phyloP scores from a whole-genome alignment of 345 rosid species.

The Eucalyptus polybractea region DNA sequence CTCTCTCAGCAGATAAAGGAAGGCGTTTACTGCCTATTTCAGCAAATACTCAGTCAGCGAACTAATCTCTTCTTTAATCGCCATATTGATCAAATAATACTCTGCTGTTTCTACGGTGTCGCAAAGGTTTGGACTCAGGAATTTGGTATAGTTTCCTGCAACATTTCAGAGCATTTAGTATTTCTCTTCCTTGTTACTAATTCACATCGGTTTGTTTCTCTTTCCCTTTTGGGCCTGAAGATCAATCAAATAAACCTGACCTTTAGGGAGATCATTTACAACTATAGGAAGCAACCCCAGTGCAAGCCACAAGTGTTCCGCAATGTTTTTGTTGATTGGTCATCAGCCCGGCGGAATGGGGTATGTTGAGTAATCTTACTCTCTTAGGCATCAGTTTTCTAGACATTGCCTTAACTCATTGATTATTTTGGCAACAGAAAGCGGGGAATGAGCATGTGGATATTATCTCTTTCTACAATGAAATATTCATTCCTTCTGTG shows the following conservation, averaged over 20 bases:
- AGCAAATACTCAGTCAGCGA: constrained; percentile 49
- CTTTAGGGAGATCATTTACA: constrained; percentile 69
- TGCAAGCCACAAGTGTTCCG: constrained; percentile 89
- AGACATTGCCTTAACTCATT: neutral
- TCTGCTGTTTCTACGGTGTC: constrained; percentile 77
- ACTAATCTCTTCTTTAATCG: constrained; percentile 65
- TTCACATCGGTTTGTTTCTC: neutral
- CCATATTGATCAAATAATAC: constrained; percentile 80
- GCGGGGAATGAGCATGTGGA: constrained; percentile 82
- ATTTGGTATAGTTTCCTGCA: neutral
- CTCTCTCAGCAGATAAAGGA: constrained; percentile 64
- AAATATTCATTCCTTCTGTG: constrained; percentile 66
- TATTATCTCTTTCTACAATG: constrained; percentile 88
- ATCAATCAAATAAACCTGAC: constrained; percentile 76
- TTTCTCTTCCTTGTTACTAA: neutral
- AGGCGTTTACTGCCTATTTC: constrained; percentile 61
- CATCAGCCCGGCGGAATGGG: constrained; percentile 40
- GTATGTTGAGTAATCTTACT: constrained; percentile 13
- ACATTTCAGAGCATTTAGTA: neutral
- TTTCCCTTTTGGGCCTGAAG: constrained; percentile 31
- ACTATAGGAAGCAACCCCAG: constrained; percentile 94
- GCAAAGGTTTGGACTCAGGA: constrained; percentile 48
- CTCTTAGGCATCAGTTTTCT: neutral
- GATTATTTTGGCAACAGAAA: constrained; percentile 40
- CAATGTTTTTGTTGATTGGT: constrained; percentile 67